Percentiles rank a stretch among this genome's conserved stretches.
Evolutionary conservation across 2,329 filamentous ascomycete genomes (phyloP).

Genomic region (Diaporthe caulivora): DNA sequence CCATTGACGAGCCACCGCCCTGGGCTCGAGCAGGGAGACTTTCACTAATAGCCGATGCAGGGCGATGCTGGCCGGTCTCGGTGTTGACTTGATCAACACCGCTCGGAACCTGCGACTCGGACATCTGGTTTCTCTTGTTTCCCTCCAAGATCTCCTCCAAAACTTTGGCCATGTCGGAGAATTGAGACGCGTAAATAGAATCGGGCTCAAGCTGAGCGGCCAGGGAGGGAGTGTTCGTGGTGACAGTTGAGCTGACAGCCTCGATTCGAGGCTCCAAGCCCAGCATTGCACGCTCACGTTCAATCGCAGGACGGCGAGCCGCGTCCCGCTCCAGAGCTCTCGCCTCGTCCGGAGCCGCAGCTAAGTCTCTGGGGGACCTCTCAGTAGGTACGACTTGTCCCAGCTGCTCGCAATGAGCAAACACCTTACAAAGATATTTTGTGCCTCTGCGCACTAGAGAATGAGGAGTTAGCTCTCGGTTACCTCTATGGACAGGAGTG

Average conservation of each 20-base stretch:
- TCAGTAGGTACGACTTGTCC: constrained; percentile 29
- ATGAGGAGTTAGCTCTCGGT: not conserved
- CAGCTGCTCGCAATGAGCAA: constrained; percentile 17
- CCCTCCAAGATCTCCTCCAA: constrained; percentile 29
- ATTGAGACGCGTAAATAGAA: constrained; percentile 29
- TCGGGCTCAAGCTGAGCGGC: constrained; percentile 5
- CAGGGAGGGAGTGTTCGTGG: not conserved
- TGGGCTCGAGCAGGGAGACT: not conserved
- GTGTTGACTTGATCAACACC: not conserved
- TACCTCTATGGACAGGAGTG: not conserved
- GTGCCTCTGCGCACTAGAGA: constrained; percentile 26
- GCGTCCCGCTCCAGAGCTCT: not conserved
- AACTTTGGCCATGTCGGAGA: constrained; percentile 17
- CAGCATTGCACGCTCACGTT: constrained; percentile 9
- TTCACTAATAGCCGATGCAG: not conserved
- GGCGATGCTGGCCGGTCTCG: not conserved
- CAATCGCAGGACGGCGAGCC: not conserved
- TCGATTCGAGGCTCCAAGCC: constrained; percentile 20
- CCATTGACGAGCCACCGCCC: not conserved
- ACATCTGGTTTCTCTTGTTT: constrained; percentile 16
- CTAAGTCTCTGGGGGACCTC: not conserved
- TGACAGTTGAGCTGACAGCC: not conserved
- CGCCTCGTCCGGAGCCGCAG: not conserved
- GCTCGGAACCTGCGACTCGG: not conserved
- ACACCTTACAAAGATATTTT: not conserved